Evolutionary conservation across 1,284 basidiomycete species (phyloP).

Genomic region (Irpex rosettiformis): DNA sequence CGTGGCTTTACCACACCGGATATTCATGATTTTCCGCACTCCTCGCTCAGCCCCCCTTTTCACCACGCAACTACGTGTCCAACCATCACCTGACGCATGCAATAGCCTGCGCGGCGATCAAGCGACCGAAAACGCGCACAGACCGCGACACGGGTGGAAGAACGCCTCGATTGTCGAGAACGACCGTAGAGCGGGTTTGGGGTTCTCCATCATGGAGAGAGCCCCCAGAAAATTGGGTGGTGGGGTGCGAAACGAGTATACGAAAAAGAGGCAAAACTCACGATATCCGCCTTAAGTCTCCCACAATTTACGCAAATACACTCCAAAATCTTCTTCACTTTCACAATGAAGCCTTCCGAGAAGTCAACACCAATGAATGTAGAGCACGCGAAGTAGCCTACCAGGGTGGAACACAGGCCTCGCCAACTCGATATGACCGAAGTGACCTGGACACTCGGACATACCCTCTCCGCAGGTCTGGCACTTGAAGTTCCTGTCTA

Average conservation of each 20-base stretch:
- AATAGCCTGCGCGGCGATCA: slow-evolving; percentile 78
- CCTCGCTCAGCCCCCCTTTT: slow-evolving; percentile 94
- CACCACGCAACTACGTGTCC: slow-evolving; percentile 82
- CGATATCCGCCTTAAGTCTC: slow-evolving; percentile 94
- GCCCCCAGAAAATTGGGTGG: slow-evolving; percentile 91
- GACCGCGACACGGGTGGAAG: slow-evolving; percentile 66
- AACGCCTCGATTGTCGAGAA: slow-evolving; percentile 76
- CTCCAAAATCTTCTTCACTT: slow-evolving; percentile 99
- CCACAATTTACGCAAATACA: slow-evolving; percentile 99
- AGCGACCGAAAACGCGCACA: slow-evolving; percentile 84
- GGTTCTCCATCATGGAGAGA: slow-evolving; percentile 89
- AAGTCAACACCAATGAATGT: neutral
- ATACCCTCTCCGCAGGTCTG: slow-evolving; percentile 99
- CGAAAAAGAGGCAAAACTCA: slow-evolving; percentile 75
- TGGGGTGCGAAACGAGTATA: slow-evolving; percentile 88
- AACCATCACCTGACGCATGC: slow-evolving; percentile 67
- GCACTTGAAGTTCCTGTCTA: slow-evolving; percentile 99
- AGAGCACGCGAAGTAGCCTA: slow-evolving; percentile 35
- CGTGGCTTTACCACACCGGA: slow-evolving; percentile 31
- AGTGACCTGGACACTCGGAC: slow-evolving; percentile 98
- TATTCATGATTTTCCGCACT: slow-evolving; percentile 62
- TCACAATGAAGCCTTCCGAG: slow-evolving; percentile 86
- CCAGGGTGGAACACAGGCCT: slow-evolving; percentile 97
- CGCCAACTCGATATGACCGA: slow-evolving; percentile 97
- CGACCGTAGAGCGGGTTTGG: slow-evolving; percentile 78